phyloP scores from a whole-genome alignment of 1,139 yeast species.

The Kurtzmaniella quercitrusa region DNA sequence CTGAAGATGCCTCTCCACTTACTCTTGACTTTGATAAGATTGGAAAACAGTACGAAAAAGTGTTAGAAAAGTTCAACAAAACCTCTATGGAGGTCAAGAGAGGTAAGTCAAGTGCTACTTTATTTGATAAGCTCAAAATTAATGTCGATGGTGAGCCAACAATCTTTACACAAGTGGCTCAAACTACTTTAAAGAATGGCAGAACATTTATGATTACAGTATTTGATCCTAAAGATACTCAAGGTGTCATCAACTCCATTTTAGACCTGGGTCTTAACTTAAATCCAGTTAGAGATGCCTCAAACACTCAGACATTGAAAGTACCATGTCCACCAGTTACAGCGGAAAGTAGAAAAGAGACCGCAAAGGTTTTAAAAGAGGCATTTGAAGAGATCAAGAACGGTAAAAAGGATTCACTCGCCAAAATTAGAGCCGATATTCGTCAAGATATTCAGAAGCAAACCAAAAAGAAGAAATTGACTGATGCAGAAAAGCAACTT shows the following conservation, averaged over 20 bases:
- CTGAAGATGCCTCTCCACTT: constrained; percentile 17
- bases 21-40: constrained; percentile 38
- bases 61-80: constrained; percentile 52
- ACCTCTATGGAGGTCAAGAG: constrained; percentile 58
- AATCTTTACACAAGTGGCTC: constrained; percentile 64
- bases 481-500: constrained; percentile 51
- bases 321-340: constrained; percentile 76
- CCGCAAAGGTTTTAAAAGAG: constrained; percentile 57
- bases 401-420: constrained; percentile 52
- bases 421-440: constrained; percentile 58
- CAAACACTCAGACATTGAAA: constrained; percentile 68
- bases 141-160: constrained; percentile 44
- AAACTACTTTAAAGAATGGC: constrained; percentile 69
- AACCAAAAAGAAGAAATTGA: constrained; percentile 45
- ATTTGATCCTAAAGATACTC: constrained; percentile 72
- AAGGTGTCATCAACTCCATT: constrained; percentile 66
- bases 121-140: constrained; percentile 60
- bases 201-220: constrained; percentile 70
- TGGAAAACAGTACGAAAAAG: constrained; percentile 42
- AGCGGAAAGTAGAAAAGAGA: constrained; percentile 59
- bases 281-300: constrained; percentile 73
- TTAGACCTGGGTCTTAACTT: constrained; percentile 65
- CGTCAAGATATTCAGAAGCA: constrained; percentile 53
- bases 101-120: constrained; percentile 63
- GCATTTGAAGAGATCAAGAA: constrained; percentile 62